phyloP scores from a whole-genome alignment of 352 stramenopile species.

The Pythium insidiosum region DNA sequence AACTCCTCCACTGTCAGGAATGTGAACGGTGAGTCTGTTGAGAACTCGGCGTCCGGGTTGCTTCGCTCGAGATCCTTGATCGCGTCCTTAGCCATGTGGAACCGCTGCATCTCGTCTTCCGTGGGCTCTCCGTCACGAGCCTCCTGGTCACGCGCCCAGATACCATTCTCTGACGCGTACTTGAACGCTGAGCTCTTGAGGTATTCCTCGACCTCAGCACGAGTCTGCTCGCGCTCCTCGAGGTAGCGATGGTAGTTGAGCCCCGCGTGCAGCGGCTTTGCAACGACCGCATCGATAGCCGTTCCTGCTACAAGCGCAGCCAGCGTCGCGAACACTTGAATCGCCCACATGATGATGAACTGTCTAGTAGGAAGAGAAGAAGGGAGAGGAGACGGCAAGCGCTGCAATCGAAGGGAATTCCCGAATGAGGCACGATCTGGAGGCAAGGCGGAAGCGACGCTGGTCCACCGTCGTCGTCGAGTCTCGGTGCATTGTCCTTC shows the following conservation, averaged over 20 bases:
- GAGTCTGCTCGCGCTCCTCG: slow-evolving; percentile 3
- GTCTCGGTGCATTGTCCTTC: no score
- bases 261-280: neutral
- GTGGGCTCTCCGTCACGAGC: neutral
- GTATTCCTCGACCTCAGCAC: slow-evolving; percentile 4
- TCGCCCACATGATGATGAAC: no score
- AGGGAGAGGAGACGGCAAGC: no score
- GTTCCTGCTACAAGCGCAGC: no score
- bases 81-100: slow-evolving; percentile 1
- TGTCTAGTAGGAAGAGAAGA: no score
- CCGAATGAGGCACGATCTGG: no score
- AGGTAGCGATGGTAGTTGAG: slow-evolving; percentile 7
- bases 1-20: slow-evolving; percentile 14
- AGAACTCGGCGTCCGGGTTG: slow-evolving; percentile 12
- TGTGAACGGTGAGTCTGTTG: slow-evolving; percentile 10
- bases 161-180: neutral
- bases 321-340: slow-evolving; percentile 1
- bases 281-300: neutral
- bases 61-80: neutral
- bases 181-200: slow-evolving; percentile 2
- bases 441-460: no score
- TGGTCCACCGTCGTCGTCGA: no score
- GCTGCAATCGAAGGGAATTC: no score
- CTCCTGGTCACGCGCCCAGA: neutral
- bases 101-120: slow-evolving; percentile 5